Percentiles rank a stretch among this genome's conserved stretches.
These are phyloP conservation scores for Coniochaeta sp. DNA, from an alignment of 2,329 filamentous ascomycete genomes.

Conservation along the genomic window DNA sequence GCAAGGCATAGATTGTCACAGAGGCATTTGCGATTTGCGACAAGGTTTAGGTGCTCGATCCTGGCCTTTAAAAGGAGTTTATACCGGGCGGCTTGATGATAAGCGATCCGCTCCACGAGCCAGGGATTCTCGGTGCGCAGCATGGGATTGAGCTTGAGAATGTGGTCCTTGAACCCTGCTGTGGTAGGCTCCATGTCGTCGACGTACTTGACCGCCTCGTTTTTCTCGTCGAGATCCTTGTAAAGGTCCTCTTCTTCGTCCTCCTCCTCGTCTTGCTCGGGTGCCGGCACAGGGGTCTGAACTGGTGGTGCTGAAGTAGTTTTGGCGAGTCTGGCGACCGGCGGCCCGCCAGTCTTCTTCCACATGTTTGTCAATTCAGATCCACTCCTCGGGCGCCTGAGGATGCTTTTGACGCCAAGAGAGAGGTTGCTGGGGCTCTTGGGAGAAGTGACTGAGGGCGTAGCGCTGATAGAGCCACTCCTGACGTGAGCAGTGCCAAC, in stretches of 20 bases:
- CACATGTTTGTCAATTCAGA: constrained; percentile 45
- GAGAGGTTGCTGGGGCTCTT: constrained; percentile 42
- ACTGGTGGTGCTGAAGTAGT: constrained; percentile 9
- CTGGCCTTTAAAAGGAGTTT: constrained; percentile 66
- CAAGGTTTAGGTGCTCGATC: constrained; percentile 60
- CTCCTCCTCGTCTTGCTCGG: constrained; percentile 34
- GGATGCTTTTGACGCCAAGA: constrained; percentile 35
- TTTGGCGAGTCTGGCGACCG: constrained; percentile 40
- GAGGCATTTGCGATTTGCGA: constrained; percentile 48
- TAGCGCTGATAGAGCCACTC: constrained; percentile 51
- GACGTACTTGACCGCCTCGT: constrained; percentile 54
- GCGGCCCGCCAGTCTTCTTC: constrained; percentile 46
- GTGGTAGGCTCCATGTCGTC: constrained; percentile 65
- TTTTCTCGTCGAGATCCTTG: constrained; percentile 54
- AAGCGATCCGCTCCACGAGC: constrained; percentile 73
- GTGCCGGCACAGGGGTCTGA: not conserved
- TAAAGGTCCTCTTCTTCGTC: constrained; percentile 55
- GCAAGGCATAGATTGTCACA: constrained; percentile 58
- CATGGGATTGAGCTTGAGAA: constrained; percentile 66
- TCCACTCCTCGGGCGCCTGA: constrained; percentile 50
- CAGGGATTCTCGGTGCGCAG: constrained; percentile 49
- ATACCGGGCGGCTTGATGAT: constrained; percentile 74
- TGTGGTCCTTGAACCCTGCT: constrained; percentile 70
- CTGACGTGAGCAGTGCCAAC: constrained; percentile 48
- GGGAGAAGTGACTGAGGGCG: constrained; percentile 44